phyloP scores from a whole-genome alignment of 495 filamentous ascomycete genomes.

The Penicillium robsamsonii region DNA sequence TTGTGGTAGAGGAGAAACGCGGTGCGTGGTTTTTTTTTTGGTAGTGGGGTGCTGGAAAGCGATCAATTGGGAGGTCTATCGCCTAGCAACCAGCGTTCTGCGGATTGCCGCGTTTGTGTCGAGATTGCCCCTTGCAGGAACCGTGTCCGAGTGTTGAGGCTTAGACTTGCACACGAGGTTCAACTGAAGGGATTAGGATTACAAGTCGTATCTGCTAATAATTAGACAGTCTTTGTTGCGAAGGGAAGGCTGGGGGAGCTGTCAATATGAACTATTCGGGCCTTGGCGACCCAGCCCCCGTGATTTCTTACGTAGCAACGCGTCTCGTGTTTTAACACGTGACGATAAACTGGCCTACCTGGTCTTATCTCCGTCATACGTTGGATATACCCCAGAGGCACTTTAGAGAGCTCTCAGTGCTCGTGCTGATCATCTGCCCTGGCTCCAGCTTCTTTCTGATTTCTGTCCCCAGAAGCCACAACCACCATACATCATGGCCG shows the following conservation, averaged over 20 bases:
- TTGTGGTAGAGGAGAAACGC: constrained; percentile 8
- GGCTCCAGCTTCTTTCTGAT: background rate
- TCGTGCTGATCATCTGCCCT: constrained; percentile 6
- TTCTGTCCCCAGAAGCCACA: background rate
- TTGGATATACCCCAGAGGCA: background rate
- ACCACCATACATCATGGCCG: constrained; percentile 34
- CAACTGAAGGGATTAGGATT: background rate
- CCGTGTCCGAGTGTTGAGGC: background rate
- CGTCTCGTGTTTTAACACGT: constrained; percentile 1
- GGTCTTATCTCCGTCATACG: constrained; percentile 9
- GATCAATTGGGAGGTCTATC: constrained; percentile 9
- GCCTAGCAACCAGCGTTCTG: constrained; percentile 6
- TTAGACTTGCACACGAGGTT: background rate
- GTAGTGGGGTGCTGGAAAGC: constrained; percentile 1
- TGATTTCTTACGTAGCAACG: constrained; percentile 5
- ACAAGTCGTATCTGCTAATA: background rate
- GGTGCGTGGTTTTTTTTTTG: background rate
- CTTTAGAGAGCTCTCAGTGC: constrained; percentile 4
- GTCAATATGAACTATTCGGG: constrained; percentile 10
- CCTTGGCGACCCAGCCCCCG: constrained; percentile 15
- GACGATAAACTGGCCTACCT: constrained; percentile 9
- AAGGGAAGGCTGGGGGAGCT: constrained; percentile 2
- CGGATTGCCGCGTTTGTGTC: constrained; percentile 1
- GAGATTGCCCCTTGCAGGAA: constrained; percentile 7
- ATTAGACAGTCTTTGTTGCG: background rate